Base-by-base conservation (phyloP, 805 yeast species). In the Wickerhamiella australiensis region DNA sequence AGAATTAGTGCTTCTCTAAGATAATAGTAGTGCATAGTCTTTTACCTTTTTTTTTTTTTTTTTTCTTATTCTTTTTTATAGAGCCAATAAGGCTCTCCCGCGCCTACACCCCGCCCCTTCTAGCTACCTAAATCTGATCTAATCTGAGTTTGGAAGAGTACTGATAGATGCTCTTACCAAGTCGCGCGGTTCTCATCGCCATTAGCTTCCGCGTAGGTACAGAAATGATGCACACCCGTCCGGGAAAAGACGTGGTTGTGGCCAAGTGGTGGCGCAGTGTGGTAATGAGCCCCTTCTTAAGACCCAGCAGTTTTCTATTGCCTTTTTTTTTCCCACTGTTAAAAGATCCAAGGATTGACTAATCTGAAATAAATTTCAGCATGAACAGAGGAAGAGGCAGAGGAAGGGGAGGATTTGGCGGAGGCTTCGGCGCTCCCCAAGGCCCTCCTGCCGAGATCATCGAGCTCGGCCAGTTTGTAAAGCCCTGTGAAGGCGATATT, bases 381-480 rank as follows among this genome's bases (percentile, higher is more conserved):
- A 80, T 79, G 85, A 78, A 77, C 65, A 78, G 85, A 75, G 68
- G 71, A 54, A 68, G 80, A 68, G 81, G 82, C 51, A 80, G 80
- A 49, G 69, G 72, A 54, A 67, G 80, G 68, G 82, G 82, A 50
- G 85, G 86, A 57, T 77, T 82, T 58, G 79, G 81, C 54, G 74
- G 77, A 57, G 72, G 79, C 60, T 76, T 84, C 58, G 82, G 88
- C 56, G 79, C 82, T 53, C 88, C 81, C 61, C 86, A 80, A 69
- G 98, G 98, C 48, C 98, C 98, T 38, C 98, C 98, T 63, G 98
- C 90, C 58, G 71, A 79, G 50, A 96, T 92, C n/a, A 59, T 84
- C 60, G 97, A 88, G 69, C 84, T 92, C 94, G 99, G 99, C 54
- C 66, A 85, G 21, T 92, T 87, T 65, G 59, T 85, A 65, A 95